A percentile compares a stretch with the other conserved stretches of the same genome.
These are phyloP conservation scores for Telopea speciosissima DNA, from an alignment of 177 flowering plant species.

Conservation along the genomic window DNA sequence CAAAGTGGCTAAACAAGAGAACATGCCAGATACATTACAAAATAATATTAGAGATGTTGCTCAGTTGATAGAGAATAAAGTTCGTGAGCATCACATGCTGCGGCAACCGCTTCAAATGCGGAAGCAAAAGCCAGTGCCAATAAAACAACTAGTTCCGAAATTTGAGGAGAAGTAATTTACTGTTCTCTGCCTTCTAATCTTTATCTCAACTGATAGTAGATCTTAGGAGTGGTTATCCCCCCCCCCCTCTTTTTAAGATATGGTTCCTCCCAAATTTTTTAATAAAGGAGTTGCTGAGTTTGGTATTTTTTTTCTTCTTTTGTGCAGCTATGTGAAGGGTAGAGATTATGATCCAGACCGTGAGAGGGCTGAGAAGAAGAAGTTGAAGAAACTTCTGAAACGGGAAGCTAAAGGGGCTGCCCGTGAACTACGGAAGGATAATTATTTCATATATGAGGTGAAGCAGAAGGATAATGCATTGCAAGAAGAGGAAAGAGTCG, in stretches of 20 bases:
- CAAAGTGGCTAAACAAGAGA: slow-evolving; percentile 44
- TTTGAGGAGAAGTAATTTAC: slow-evolving; percentile 77
- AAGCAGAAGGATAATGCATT: slow-evolving; percentile 47
- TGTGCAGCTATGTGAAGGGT: slow-evolving; percentile 85
- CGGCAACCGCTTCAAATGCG: slow-evolving; percentile 84
- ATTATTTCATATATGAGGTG: slow-evolving; percentile 55
- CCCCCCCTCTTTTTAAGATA: no score
- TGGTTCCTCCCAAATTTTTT: no score
- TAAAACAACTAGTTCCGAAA: slow-evolving; percentile 63
- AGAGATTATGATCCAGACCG: slow-evolving; percentile 98
- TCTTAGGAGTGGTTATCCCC: no score
- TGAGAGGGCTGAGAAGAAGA: slow-evolving; percentile 62
- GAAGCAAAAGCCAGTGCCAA: slow-evolving; percentile 71
- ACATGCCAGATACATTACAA: slow-evolving; percentile 41
- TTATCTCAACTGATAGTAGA: background rate
- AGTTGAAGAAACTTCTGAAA: slow-evolving; percentile 55
- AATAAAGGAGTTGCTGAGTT: no score
- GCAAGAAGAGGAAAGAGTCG: slow-evolving; percentile 58
- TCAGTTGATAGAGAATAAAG: slow-evolving; percentile 41
- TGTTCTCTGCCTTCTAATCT: background rate
- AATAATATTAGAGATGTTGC: slow-evolving; percentile 41
- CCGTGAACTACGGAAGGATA: slow-evolving; percentile 86
- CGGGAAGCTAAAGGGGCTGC: slow-evolving; percentile 81
- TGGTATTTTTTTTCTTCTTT: background rate
- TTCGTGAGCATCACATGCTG: slow-evolving; percentile 37